phyloP scores from a whole-genome alignment of 2,329 filamentous ascomycete genomes.

The Epichloe gansuensis region DNA sequence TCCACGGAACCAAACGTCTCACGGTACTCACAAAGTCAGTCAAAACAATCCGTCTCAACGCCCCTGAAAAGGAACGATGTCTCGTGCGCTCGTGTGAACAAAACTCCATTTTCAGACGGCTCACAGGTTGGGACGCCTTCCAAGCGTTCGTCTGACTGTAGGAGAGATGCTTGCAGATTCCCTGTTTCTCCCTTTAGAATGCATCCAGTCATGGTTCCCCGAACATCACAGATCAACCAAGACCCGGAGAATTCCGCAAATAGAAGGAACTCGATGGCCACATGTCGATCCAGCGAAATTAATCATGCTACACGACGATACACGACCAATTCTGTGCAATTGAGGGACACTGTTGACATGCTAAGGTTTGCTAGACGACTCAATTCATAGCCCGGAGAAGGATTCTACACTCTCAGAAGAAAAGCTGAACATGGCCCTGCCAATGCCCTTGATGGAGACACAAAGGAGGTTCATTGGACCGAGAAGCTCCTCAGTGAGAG shows the following conservation, averaged over 20 bases:
- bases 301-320: conserved; percentile 1
- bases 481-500: neutral
- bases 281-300: neutral
- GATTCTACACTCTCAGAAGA: neutral
- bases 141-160: neutral
- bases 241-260: neutral
- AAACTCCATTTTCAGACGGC: neutral
- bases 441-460: neutral
- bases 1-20: neutral
- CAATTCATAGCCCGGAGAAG: neutral
- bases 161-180: neutral
- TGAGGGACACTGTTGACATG: neutral
- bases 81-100: too few relatives aligned
- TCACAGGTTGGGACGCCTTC: neutral
- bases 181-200: conserved; percentile 5
- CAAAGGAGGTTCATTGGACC: neutral
- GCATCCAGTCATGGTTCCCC: conserved; percentile 4
- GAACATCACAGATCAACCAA: neutral
- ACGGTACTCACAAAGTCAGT: neutral
- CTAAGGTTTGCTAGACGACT: conserved; percentile 3
- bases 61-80: neutral
- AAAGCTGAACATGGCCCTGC: neutral
- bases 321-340: conserved; percentile 5
- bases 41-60: neutral
- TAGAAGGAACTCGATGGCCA: conserved; percentile 3